phyloP scores from a whole-genome alignment of 1,139 yeast genomes.

The Kodamaea derodonti region DNA sequence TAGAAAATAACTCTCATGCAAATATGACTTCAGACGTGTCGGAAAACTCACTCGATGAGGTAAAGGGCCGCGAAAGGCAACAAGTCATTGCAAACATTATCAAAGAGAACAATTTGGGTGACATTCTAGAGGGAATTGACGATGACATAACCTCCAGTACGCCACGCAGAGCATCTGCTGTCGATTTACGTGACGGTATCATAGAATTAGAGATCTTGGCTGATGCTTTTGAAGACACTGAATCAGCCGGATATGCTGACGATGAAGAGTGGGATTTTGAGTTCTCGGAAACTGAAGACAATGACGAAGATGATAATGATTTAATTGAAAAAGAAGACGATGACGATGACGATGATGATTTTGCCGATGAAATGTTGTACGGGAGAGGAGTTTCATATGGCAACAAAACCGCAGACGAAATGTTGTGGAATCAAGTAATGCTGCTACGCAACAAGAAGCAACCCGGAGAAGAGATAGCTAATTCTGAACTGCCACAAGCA shows the following conservation, averaged over 20 bases:
- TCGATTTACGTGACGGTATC: slow-evolving; percentile 23
- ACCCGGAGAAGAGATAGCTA: slow-evolving; percentile 3
- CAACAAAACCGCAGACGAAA: slow-evolving; percentile 15
- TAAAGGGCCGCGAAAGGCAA: slow-evolving; percentile 7
- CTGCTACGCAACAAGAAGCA: slow-evolving; percentile 16
- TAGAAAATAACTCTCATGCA: slow-evolving; percentile 1
- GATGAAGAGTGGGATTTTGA: slow-evolving; percentile 37
- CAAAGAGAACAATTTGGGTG: slow-evolving; percentile 13
- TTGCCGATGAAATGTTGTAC: slow-evolving; percentile 24
- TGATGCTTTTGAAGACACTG: slow-evolving; percentile 43
- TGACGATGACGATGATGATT: slow-evolving; percentile 18
- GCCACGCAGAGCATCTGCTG: slow-evolving; percentile 6
- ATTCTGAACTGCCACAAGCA: slow-evolving; percentile 1
- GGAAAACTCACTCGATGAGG: slow-evolving; percentile 9
- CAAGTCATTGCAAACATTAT: slow-evolving; percentile 12
- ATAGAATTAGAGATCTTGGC: slow-evolving; percentile 47
- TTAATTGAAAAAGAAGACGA: slow-evolving; percentile 13
- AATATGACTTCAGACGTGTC: slow-evolving; percentile 8
- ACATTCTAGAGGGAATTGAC: neutral
- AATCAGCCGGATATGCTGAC: slow-evolving; percentile 28
- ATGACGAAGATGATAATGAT: slow-evolving; percentile 10
- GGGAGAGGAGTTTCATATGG: slow-evolving; percentile 14
- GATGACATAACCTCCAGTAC: slow-evolving; percentile 7
- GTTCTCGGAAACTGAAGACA: slow-evolving; percentile 15
- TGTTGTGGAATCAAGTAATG: slow-evolving; percentile 31